Percentiles rank a stretch among this genome's conserved stretches.
phyloP scores from a whole-genome alignment of 2,329 filamentous ascomycete genomes.

The Fusarium pseudocircinatum region DNA sequence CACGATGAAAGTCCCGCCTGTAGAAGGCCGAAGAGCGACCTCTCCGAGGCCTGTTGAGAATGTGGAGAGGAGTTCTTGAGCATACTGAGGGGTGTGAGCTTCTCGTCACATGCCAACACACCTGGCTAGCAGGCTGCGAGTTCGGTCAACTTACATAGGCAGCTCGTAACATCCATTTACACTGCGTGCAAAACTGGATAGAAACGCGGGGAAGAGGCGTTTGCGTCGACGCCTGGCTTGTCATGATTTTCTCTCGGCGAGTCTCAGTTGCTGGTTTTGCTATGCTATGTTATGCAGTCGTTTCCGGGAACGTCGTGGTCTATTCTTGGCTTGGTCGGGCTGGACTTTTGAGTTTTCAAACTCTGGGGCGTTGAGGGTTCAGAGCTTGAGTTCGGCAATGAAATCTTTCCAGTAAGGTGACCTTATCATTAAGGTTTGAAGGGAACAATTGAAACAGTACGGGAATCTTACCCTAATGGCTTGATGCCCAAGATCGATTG shows the following conservation, averaged over 20 bases:
- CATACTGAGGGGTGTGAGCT: slow-evolving; percentile 67
- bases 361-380: slow-evolving; percentile 1
- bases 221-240: slow-evolving; percentile 10
- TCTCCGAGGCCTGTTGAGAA: slow-evolving; percentile 87
- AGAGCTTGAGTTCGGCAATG: background rate
- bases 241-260: slow-evolving; percentile 6
- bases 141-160: slow-evolving; percentile 74
- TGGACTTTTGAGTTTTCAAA: slow-evolving; percentile 16
- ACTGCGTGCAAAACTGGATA: slow-evolving; percentile 95
- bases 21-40: slow-evolving; percentile 84
- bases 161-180: slow-evolving; percentile 88
- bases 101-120: background rate
- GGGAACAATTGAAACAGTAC: background rate
- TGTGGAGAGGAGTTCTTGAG: slow-evolving; percentile 93
- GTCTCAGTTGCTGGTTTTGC: background rate
- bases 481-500: background rate
- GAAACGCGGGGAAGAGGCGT: slow-evolving; percentile 71
- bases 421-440: background rate
- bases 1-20: slow-evolving; percentile 85
- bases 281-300: background rate
- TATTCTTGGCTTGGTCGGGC: slow-evolving; percentile 2
- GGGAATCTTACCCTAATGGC: background rate
- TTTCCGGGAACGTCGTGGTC: slow-evolving; percentile 26
- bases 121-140: background rate
- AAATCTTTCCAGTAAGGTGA: background rate